phyloP scores from a whole-genome alignment of 2,329 filamentous ascomycete genomes.

The Neofusicoccum ribis region DNA sequence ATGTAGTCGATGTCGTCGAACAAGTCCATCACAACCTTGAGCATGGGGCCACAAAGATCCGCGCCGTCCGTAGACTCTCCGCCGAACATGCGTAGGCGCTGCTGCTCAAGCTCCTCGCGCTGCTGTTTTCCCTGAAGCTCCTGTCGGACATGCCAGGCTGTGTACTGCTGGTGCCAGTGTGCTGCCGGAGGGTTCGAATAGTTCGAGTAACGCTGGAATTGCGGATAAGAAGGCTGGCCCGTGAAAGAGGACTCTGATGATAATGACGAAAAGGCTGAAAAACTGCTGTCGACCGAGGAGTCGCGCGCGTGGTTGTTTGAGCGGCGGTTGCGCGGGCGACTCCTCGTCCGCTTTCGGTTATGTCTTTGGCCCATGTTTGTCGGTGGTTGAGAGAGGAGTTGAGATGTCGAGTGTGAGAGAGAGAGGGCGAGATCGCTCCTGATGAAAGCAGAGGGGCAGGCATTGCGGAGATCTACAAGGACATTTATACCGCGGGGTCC shows the following conservation, averaged over 20 bases:
- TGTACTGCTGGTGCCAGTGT: conserved; percentile 40
- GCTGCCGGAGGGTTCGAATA: conserved; percentile 23
- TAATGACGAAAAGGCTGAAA: conserved; percentile 28
- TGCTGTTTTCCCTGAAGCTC: conserved; percentile 24
- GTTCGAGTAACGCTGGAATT: conserved; percentile 23
- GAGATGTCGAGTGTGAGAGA: background rate
- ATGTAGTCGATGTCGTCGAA: conserved; percentile 48
- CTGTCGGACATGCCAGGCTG: conserved; percentile 38
- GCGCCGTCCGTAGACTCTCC: conserved; percentile 44
- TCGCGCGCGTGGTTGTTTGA: conserved; percentile 24
- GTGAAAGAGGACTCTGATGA: conserved; percentile 29
- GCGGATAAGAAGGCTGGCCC: conserved; percentile 32
- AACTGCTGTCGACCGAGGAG: conserved; percentile 10
- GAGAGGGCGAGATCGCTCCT: background rate
- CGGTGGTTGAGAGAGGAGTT: background rate
- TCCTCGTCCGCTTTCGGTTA: conserved; percentile 46
- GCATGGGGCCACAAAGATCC: conserved; percentile 46
- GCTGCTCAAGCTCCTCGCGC: conserved; percentile 28
- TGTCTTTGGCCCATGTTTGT: conserved; percentile 44
- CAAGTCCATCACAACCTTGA: conserved; percentile 48
- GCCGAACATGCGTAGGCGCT: conserved; percentile 46
- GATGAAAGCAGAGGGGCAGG: background rate
- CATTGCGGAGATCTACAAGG: background rate
- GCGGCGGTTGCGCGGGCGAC: conserved; percentile 43
- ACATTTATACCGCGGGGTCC: conserved; percentile 6